These are phyloP conservation scores for Penicillium soppii DNA, from an alignment of 495 filamentous ascomycete species.

Conservation along the genomic window DNA sequence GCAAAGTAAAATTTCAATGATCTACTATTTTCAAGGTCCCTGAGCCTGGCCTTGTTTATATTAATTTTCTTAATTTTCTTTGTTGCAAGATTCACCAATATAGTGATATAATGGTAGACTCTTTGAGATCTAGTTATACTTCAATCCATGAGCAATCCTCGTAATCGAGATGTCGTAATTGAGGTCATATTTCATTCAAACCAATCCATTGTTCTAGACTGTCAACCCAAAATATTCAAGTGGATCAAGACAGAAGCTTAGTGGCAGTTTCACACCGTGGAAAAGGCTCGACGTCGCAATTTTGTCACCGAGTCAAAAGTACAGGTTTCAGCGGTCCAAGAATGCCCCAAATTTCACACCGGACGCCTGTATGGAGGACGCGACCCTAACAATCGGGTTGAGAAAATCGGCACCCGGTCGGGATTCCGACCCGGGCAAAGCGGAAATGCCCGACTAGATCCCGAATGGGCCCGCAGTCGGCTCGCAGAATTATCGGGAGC, in stretches of 20 bases:
- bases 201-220: not conserved
- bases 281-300: not conserved
- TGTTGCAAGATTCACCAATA: too few species aligned
- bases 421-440: constrained; percentile 27
- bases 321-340: not conserved
- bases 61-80: too few species aligned
- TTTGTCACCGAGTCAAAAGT: not conserved
- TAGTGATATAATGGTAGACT: too few species aligned
- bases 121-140: too few species aligned
- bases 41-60: not conserved
- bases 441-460: constrained; percentile 23
- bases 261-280: not conserved
- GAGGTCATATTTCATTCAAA: not conserved
- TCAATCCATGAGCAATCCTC: too few species aligned
- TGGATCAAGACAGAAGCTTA: not conserved
- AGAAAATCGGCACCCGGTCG: constrained; percentile 21
- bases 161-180: too few species aligned
- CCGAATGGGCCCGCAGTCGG: constrained; percentile 18
- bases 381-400: constrained; percentile 22
- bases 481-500: not conserved
- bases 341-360: constrained; percentile 2
- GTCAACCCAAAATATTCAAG: not conserved
- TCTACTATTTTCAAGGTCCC: constrained; percentile 8
- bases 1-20: constrained; percentile 19
- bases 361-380: constrained; percentile 7